A percentile compares a stretch with the other conserved stretches of the same genome.
These are phyloP conservation scores for Beauveria scarabaeidicola DNA, from an alignment of 2,329 filamentous ascomycete species.

Conservation along the genomic window DNA sequence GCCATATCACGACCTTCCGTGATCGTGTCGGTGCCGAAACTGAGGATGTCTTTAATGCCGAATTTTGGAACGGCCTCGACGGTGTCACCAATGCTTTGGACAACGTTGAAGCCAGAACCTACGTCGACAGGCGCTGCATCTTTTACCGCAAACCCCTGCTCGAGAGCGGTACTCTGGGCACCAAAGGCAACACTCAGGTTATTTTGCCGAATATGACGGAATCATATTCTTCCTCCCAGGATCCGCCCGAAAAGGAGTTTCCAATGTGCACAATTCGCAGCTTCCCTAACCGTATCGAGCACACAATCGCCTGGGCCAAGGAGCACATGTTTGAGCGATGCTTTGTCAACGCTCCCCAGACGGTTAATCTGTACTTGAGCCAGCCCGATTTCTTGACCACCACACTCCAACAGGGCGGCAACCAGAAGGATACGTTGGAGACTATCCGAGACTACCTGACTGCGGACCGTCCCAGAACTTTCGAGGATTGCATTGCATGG, in stretches of 20 bases:
- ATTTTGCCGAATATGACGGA: slow-evolving; percentile 86
- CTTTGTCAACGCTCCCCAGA: slow-evolving; percentile 89
- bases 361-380: slow-evolving; percentile 86
- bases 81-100: slow-evolving; percentile 95
- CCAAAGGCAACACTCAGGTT: slow-evolving; percentile 97
- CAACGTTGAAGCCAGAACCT: slow-evolving; percentile 94
- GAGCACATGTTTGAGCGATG: slow-evolving; percentile 84
- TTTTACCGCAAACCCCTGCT: slow-evolving; percentile 97
- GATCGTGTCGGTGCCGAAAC: slow-evolving; percentile 89
- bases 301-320: slow-evolving; percentile 96
- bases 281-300: slow-evolving; percentile 97
- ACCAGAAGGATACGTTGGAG: slow-evolving; percentile 89
- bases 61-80: slow-evolving; percentile 81
- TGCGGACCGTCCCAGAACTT: slow-evolving; percentile 81
- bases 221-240: slow-evolving; percentile 90
- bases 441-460: slow-evolving; percentile 85
- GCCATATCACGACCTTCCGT: slow-evolving; percentile 76
- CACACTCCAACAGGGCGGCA: slow-evolving; percentile 85
- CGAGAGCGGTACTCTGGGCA: slow-evolving; percentile 95
- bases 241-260: slow-evolving; percentile 96
- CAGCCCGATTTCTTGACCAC: slow-evolving; percentile 84
- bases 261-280: slow-evolving; percentile 96
- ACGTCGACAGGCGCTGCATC: slow-evolving; percentile 91
- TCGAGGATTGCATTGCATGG: slow-evolving; percentile 96
- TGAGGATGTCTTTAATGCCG: slow-evolving; percentile 87